Evolutionary conservation across 371 early-diverging fungal genomes (phyloP).

Genomic region (Quaeritorhiza haematococci): DNA sequence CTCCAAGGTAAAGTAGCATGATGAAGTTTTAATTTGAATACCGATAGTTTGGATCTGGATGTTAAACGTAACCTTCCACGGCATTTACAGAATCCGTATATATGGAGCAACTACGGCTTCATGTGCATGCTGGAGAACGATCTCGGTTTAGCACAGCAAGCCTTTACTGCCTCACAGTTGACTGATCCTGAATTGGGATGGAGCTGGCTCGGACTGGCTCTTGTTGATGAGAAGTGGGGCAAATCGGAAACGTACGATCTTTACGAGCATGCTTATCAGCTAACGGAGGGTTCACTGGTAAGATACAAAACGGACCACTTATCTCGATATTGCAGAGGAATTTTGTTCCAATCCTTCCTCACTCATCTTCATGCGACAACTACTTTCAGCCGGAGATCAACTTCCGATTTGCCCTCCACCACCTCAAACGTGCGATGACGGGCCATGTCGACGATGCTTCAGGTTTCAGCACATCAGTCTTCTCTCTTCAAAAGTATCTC

Average conservation of each 20-base stretch:
- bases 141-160: constrained; percentile 69
- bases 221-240: constrained; percentile 61
- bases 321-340: not conserved
- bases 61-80: no score
- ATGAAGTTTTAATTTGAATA: no score
- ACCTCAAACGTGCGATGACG: constrained; percentile 3
- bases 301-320: constrained; percentile 5
- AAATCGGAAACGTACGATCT: constrained; percentile 51
- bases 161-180: constrained; percentile 70
- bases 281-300: constrained; percentile 50
- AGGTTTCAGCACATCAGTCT: constrained; percentile 27
- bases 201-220: constrained; percentile 84
- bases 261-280: constrained; percentile 72
- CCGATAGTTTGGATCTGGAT: no score
- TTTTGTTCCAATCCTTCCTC: not conserved
- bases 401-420: constrained; percentile 65
- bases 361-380: not conserved
- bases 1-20: constrained; percentile 53
- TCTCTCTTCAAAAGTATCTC: constrained; percentile 67
- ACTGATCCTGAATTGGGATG: constrained; percentile 75
- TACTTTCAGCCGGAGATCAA: constrained; percentile 55
- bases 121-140: constrained; percentile 72
- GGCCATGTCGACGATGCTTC: no score
- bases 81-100: no score
- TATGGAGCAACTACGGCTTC: constrained; percentile 85